Evolutionary conservation across 169 alveolate species (phyloP), one percentile per base, ranked within the genome.

Genomic region (Cryptosporidium canis): DNA sequence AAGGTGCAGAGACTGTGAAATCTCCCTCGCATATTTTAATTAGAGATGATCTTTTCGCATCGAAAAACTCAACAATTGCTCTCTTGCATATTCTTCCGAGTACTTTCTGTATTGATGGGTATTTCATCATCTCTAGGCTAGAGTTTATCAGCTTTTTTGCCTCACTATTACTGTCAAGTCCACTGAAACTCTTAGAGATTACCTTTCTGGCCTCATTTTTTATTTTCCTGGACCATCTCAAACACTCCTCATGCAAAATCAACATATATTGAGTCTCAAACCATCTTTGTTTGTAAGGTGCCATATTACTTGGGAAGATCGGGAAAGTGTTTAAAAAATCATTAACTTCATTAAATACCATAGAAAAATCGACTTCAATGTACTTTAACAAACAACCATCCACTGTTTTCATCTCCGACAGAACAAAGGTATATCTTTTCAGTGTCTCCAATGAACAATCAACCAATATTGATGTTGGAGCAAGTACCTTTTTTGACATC

Each of bases 1-100:
- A 43, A 16, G 87, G 87, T 41, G 43, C 87, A 56, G 77, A 58
- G 18, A 77, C 61, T 5, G 87, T 58, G 24, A 77, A 58, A 58
- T 77, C 87, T 4, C 87, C 87, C 47, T 77, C 87, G 16, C 87
- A 77, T 41, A 77, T 77, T 31, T 77, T 77, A 4, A 77, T 63
- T n/a, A 77, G 24, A 55, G 87, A 43, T 3, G 87, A 77, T 39
- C 87, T 55, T n/a, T 77, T 77, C 12, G 87, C 87, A 55, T 77
- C 72, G 44, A 77, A 77, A 77, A 77, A 77, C 35, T 77, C 87
- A 24, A 39, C n/a, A 14, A 77, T 77, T 18, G 87, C 87, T 61
- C 87, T 77, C 27, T 77, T 77, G 48, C 87, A 77, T 8, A 77
- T 41, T 39, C 87, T 37, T 8, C 29, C 9, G 14, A 77, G 61